Conservation (phyloP, 2,329 filamentous ascomycete genomes). For the Diaporthe citrichinensis region DNA sequence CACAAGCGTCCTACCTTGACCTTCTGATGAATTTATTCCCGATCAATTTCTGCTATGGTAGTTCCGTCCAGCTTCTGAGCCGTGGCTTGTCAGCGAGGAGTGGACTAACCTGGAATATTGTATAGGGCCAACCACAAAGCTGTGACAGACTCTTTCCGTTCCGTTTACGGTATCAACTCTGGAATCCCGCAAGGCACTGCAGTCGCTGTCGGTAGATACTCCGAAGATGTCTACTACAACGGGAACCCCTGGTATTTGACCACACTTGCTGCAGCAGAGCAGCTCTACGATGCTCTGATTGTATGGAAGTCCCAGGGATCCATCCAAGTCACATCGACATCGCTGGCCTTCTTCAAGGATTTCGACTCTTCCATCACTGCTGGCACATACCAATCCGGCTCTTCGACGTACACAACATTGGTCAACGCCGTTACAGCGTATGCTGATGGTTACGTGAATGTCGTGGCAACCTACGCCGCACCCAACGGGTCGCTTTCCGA, state of each 20-base stretch:
- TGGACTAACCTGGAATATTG: not conserved
- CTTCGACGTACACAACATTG: constrained; percentile 66
- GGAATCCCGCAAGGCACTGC: constrained; percentile 72
- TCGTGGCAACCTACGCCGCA: constrained; percentile 74
- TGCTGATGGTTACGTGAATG: constrained; percentile 72
- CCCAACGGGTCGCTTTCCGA: constrained; percentile 76
- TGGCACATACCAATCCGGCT: constrained; percentile 72
- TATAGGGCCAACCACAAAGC: constrained; percentile 77
- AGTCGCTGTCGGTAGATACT: constrained; percentile 75
- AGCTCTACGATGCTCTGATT: constrained; percentile 82
- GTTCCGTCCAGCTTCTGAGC: not conserved
- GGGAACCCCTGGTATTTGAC: constrained; percentile 88
- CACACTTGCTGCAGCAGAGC: constrained; percentile 83
- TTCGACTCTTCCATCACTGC: constrained; percentile 69
- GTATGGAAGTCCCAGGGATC: constrained; percentile 76
- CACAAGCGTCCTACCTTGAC: not conserved
- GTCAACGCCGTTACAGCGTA: constrained; percentile 70
- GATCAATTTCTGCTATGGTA: not conserved
- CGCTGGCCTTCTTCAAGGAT: constrained; percentile 80
- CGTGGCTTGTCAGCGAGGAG: not conserved
- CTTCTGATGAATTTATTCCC: too few species aligned
- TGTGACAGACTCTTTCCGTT: constrained; percentile 81
- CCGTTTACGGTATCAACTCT: constrained; percentile 77
- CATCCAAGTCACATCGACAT: constrained; percentile 75
- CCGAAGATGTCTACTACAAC: constrained; percentile 81